Evolutionary conservation across 140 eudicot genomes (phyloP), one percentile per base, ranked within the genome.

Genomic region (Bidens hawaiensis): DNA sequence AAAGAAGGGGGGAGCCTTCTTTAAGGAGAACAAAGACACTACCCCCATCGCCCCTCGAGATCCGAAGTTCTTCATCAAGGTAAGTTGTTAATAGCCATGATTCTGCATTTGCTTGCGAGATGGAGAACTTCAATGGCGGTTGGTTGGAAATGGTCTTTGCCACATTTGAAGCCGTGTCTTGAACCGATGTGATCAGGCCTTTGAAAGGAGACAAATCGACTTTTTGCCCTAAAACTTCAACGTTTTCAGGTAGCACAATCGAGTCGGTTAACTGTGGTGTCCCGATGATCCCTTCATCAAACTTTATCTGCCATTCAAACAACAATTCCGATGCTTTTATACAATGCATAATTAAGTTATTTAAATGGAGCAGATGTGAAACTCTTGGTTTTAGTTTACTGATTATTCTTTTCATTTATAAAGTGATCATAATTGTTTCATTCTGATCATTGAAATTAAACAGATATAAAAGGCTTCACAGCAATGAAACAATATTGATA

Each of bases 71-170:
- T 43, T 87, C 80, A 56, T 90, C 97, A 4, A 90, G 96, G 76
- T 90, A 90, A 45, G 97, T 90, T 14, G 97, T 90, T 24, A 90
- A 80, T 25, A 90, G 72, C 97, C 97, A 90, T 2, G 97, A 90
- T 57, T 87, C 88, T 1, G 91, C 82, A 30, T 76, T 82, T 1
- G 68, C 69, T 72, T 64, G 69, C 24, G 94, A 73, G 68, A 90
- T 42, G 48, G 87, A 62, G 69, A 90, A 84, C 59, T 90, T 90
- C 38, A 90, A 26, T 4, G 97, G 94, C 0, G 88, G 88, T 60
- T 82, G 97, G 75, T 76, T 82, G 6, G 97, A 87, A 40, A 90
- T 84, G 65, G 96, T 81, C 83, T 74, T 87, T 53, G 82, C 97
- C 28, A 90, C 95, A 34, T 90, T 86, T 0, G 95, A 86, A 62